Evolutionary conservation across 78 protist genomes (phyloP), one percentile per base, ranked within the genome.

Genomic region (Speleostelium caveatum): DNA sequence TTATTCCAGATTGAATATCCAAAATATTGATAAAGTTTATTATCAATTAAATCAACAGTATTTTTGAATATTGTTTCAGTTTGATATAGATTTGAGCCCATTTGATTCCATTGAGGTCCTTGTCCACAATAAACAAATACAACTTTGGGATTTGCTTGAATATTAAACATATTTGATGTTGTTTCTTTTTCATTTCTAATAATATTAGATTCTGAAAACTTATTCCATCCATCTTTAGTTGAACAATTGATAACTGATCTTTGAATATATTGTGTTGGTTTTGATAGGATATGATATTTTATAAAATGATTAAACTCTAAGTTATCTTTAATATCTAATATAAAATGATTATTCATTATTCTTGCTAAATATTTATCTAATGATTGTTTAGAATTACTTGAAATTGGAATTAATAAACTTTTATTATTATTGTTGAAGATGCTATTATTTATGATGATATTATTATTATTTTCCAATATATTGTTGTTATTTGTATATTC

Each of bases 111-210:
- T 76, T 87, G 93, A 30, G 93, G 51, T 2, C 93, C 93, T 76
- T 87, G 93, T 24, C 93, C 93, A 39, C 79, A 62, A 24, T 75
- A 87, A 55, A 87, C 93, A 49, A 75, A 75, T 19, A 74, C 68
- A 32, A 56, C 16, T 8, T 2, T 33, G n/a, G 87, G 49, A 1
- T 39, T 36, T 0, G 21, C 41, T 60, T 6, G 26, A 8, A n/a
- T n/a, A n/a, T n/a, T n/a, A n/a, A n/a, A n/a, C n/a, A 41, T 6
- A 22, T 36, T 36, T 36, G 51, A 36, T 38, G 8, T 38, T 0
- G 26, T 22, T 28, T 5, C 12, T 7, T 65, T 38, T 0, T 22
- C 0, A 30, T 42, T 30, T 16, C 6, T 16, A 38, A 19, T 65
- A 6, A 14, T 14, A 36, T 36, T 39, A 21, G n/a, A 14, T 14